phyloP scores from a whole-genome alignment of 164 flowering plant species.

The Liriodendron chinense region DNA sequence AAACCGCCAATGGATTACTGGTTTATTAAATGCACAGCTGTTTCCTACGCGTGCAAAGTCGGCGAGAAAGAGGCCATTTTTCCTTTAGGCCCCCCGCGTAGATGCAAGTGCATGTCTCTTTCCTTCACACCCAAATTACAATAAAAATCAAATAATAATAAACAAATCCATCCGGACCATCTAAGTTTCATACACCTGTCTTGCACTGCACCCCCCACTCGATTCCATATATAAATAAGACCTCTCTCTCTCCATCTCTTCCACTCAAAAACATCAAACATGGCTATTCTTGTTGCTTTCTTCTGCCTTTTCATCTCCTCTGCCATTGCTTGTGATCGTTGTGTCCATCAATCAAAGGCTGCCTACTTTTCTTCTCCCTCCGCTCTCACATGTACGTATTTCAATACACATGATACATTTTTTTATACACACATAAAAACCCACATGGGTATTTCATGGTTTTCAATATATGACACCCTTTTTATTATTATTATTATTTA shows the following conservation, averaged over 20 bases:
- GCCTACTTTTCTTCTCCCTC: constrained; percentile 50
- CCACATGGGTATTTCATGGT: background rate
- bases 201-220: constrained; percentile 7
- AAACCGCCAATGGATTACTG: background rate
- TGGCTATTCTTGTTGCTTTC: constrained; percentile 37
- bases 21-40: constrained; percentile 2
- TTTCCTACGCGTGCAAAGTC: constrained; percentile 15
- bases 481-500: too few relatives aligned
- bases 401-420: too few relatives aligned
- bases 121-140: constrained; percentile 2
- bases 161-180: background rate
- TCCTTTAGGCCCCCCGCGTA: constrained; percentile 14
- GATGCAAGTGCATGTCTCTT: constrained; percentile 13
- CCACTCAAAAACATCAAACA: constrained; percentile 12
- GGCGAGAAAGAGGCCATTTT: constrained; percentile 7
- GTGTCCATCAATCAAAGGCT: constrained; percentile 64
- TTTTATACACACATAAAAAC: background rate
- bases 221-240: constrained; percentile 2
- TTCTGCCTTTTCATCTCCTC: constrained; percentile 39
- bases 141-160: background rate
- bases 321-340: constrained; percentile 74
- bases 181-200: constrained; percentile 12
- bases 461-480: background rate
- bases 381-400: constrained; percentile 51
- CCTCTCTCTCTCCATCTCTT: background rate